Base-by-base conservation (phyloP, 2,329 filamentous ascomycete species). In the Myriosclerotinia duriaeana region DNA sequence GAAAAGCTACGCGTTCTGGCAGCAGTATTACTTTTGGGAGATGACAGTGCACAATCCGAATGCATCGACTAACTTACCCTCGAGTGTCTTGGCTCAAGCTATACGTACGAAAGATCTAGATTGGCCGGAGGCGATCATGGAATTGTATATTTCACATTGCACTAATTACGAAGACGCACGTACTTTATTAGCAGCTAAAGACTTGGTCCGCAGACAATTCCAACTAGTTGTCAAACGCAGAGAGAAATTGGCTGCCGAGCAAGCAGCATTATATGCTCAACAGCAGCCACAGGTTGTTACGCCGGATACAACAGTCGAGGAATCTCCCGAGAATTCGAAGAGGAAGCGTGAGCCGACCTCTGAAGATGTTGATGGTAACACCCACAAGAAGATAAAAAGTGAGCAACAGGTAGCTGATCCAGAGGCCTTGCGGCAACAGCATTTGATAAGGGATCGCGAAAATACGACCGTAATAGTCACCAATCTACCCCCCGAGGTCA, bases 1-100 rank as follows among this genome's bases (percentile, higher is more conserved):
- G 40, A 86, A 92, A 72, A 93, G 88, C 72, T 93, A 93, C 75
- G 92, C 97, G 73, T 98, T 98, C 77, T 99, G 95, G 95, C 84
- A 93, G 65, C 87, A 89, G 53, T 97, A 92, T 78, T 97, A 97
- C 78, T 83, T 89, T 64, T 98, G 93, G 90, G 95, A 98, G 78
- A 89, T 98, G 83, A 72, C 71, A 22, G 70, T 76, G 15, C 85
- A 88, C 30, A 64, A 48, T 46, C 58, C 70, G 3, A 68, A 66
- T 48, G 38, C 64, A 14, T 84, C 86, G n/a, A 92, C 93, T 0
- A 84, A 84, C 5, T 80, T 87, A 68, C 92, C 93, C 14, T 96
- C 92, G 0, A 85, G 82, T 4, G 88, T 97, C 30, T 80, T 98
- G 60, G 85, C 88, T 69, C 86, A 90, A 66, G 94, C 91, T 11